Percentiles rank a stretch among this genome's conserved stretches.
Conservation (phyloP, 345 rosid species). For the Populus pruinosa region DNA sequence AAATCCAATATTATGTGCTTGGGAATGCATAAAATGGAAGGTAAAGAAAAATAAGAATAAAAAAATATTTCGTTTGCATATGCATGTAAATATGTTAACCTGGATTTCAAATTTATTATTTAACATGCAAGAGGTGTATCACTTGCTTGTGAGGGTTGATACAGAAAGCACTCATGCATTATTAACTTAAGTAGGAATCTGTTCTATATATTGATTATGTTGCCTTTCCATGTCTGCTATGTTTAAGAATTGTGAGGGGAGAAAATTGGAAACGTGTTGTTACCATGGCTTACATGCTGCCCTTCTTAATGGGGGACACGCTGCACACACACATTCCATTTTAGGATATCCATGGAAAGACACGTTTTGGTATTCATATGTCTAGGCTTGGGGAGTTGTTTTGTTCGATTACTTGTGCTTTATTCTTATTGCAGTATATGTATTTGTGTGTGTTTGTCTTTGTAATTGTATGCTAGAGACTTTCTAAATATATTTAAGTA, state of each 20-base stretch:
- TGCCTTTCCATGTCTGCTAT: background rate
- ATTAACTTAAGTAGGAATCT: background rate
- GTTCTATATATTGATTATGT: background rate
- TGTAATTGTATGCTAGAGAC: background rate
- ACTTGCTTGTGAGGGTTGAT: background rate
- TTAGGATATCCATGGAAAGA: background rate
- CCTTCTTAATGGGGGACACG: background rate
- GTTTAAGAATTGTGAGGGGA: background rate
- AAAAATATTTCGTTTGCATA: background rate
- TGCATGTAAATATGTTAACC: background rate
- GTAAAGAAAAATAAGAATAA: background rate
- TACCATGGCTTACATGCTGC: background rate
- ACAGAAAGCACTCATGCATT: background rate
- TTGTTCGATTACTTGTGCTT: background rate
- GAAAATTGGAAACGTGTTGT: background rate
- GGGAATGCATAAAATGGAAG: background rate
- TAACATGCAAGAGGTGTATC: background rate
- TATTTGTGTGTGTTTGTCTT: background rate
- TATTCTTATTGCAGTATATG: background rate
- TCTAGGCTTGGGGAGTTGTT: background rate
- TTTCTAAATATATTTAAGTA: background rate
- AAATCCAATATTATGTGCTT: background rate
- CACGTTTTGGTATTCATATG: background rate
- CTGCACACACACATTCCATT: background rate
- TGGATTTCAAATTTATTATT: background rate